Conservation (phyloP, 495 filamentous ascomycete genomes). For the Trichoderma gamsii region DNA sequence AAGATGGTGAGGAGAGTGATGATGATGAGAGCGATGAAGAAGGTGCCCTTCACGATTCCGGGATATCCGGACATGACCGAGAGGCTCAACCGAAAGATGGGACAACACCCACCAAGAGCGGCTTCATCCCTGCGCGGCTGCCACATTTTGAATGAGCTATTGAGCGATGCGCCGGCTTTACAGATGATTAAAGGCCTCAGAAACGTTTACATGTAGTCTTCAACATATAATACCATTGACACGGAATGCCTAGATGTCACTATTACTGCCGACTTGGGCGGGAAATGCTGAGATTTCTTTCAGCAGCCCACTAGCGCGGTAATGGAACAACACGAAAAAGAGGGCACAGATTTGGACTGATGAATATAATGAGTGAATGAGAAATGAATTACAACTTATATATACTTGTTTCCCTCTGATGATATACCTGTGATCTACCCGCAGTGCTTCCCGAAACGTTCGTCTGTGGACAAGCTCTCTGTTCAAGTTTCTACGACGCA, state of each 20-base stretch:
- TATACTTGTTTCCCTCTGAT: not conserved
- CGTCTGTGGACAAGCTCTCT: too few relatives aligned
- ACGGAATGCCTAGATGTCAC: not conserved
- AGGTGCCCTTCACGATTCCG: conserved; percentile 9
- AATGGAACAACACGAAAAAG: not conserved
- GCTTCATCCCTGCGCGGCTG: conserved; percentile 31
- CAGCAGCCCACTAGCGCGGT: not conserved
- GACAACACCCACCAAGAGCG: not conserved
- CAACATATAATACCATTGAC: not conserved
- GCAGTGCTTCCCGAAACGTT: too few relatives aligned
- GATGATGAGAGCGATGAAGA: conserved; percentile 17
- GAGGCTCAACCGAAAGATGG: not conserved
- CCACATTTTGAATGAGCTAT: conserved; percentile 28
- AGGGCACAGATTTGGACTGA: not conserved
- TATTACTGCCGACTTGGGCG: too few relatives aligned
- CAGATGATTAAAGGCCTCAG: not conserved
- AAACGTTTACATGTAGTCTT: not conserved
- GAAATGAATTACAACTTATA: not conserved
- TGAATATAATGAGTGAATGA: not conserved
- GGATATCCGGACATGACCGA: not conserved
- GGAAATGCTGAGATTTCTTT: not conserved
- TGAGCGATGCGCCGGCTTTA: not conserved
- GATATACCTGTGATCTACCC: not conserved
- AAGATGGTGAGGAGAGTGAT: conserved; percentile 1
- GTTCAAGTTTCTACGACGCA: too few relatives aligned